Percentiles rank a stretch among this genome's conserved stretches.
Conservation (phyloP, 176 grass and related monocot genomes). For the Eremochloa ophiuroides region DNA sequence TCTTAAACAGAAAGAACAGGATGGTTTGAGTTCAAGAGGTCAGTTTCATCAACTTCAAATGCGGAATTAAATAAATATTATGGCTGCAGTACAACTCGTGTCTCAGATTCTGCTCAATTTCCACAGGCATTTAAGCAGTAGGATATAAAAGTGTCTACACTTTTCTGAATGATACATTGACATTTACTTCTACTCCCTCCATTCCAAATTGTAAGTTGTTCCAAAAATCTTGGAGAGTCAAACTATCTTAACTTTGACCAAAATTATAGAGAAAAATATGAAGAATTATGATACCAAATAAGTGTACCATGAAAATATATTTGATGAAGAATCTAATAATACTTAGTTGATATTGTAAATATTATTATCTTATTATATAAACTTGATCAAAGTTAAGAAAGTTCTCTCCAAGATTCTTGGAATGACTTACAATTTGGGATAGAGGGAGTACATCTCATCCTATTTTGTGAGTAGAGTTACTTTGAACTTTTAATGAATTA, state of each 20-base stretch:
- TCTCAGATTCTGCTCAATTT: background rate
- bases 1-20: slow-evolving; percentile 73
- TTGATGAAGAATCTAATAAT: too few relatives aligned
- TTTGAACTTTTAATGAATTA: background rate
- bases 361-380: too few relatives aligned
- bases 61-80: background rate
- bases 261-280: too few relatives aligned
- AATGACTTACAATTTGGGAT: too few relatives aligned
- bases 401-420: too few relatives aligned
- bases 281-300: too few relatives aligned
- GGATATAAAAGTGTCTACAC: background rate
- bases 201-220: too few relatives aligned
- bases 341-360: too few relatives aligned
- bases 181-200: slow-evolving; percentile 7
- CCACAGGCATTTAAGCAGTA: background rate
- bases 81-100: background rate
- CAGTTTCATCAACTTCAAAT: slow-evolving; percentile 25
- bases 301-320: too few relatives aligned
- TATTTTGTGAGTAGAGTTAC: background rate
- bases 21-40: slow-evolving; percentile 70
- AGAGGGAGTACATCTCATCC: background rate
- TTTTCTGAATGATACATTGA: background rate
- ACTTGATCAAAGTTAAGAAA: too few relatives aligned
- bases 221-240: too few relatives aligned
- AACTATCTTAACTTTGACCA: too few relatives aligned